Evolutionary conservation across 2,329 filamentous ascomycete genomes (phyloP), one percentile per base, ranked within the genome.

Genomic region (Epichloe baconii): DNA sequence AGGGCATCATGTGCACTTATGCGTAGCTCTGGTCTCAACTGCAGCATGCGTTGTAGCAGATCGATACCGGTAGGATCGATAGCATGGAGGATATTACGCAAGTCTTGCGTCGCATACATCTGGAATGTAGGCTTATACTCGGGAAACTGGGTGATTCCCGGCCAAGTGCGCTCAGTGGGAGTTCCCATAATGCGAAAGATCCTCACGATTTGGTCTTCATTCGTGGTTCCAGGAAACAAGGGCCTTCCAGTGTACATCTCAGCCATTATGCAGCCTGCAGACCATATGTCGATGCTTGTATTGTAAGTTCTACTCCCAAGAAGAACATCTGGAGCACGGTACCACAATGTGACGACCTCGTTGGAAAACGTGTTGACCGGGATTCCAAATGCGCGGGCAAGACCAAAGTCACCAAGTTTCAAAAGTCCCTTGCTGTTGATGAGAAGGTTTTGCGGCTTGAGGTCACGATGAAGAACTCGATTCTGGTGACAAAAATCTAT

Each of bases 241-340:
- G 93, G 93, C 17, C 93, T 80, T 4, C 93, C 93, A 0, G 91
- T 96, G 68, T 94, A 97, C 89, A 98, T 96, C 71, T 98, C 93
- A 10, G 93, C 93, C 93, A 98, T 97, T 74, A 98, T 98, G 68
- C 93, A 98, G 52, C 93, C 93, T 6, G 93, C 93, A 6, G 88
- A 95, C 93, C 93, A 98, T 65, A 98, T 97, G 64, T 98, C 93
- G 67, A 98, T 97, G 70, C 88, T 95, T n/a, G 93, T 98, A 71
- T 95, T 98, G 73, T 98, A 98, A 21, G 93, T 97, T 57, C 93
- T 77, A 61, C 86, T 93, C 49, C 93, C 93, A 44, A 98, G 79
- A 48, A 98, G 78, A 45, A 98, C 93, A 62, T 98, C 93, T 0
- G 93, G 93, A 1, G 93, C 93, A 43, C 93, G 86, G 68, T 98